phyloP scores from a whole-genome alignment of 2,329 filamentous ascomycete species.

The Penicillium thymicola region DNA sequence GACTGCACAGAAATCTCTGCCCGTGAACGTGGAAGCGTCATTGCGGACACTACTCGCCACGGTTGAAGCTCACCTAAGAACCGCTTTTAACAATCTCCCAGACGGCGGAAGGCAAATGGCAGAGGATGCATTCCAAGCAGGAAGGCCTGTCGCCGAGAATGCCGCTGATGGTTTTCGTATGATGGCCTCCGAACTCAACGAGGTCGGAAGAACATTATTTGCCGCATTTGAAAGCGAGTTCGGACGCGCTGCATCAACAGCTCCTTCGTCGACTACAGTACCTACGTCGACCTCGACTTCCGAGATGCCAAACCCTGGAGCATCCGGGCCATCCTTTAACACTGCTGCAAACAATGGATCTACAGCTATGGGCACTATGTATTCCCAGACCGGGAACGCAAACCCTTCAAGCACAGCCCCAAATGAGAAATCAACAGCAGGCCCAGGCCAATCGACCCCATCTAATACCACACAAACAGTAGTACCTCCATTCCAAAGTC shows the following conservation, averaged over 20 bases:
- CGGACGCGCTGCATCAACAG: constrained; percentile 17
- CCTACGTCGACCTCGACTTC: background rate
- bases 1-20: constrained; percentile 34
- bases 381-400: background rate
- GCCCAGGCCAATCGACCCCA: background rate
- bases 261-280: background rate
- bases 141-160: constrained; percentile 37
- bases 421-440: background rate
- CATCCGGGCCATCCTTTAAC: background rate
- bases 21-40: constrained; percentile 35
- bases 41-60: constrained; percentile 36
- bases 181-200: constrained; percentile 42
- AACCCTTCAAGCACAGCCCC: background rate
- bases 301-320: background rate
- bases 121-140: constrained; percentile 35
- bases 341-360: background rate
- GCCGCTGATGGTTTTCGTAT: constrained; percentile 38
- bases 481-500: background rate
- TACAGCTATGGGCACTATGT: background rate
- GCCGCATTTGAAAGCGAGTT: constrained; percentile 38
- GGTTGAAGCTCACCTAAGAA: constrained; percentile 38
- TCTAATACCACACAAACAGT: background rate
- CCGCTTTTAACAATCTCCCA: constrained; percentile 39
- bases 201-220: constrained; percentile 39
- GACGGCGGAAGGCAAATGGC: constrained; percentile 34